A percentile compares a stretch with the other conserved stretches of the same genome.
These are phyloP conservation scores for Penicillium antarcticum DNA, from an alignment of 495 filamentous ascomycete genomes.

Conservation along the genomic window DNA sequence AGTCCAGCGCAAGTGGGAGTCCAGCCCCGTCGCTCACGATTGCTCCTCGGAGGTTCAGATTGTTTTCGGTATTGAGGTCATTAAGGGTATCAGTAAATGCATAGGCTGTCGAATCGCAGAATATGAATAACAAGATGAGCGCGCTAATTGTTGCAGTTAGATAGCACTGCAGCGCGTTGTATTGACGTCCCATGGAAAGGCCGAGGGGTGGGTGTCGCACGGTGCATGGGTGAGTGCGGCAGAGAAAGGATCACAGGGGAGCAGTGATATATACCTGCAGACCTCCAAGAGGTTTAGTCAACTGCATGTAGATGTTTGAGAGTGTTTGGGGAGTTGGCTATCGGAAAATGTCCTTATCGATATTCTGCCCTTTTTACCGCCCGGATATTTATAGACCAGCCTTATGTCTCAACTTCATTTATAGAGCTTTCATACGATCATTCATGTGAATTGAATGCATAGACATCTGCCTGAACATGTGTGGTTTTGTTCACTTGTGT, in stretches of 20 bases:
- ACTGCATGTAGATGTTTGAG: conserved; percentile 11
- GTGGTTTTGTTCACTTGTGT: too few relatives aligned
- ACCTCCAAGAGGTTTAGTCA: conserved; percentile 8
- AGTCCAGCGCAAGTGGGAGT: conserved; percentile 27
- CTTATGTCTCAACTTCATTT: too few relatives aligned
- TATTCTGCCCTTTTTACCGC: not conserved
- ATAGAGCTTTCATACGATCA: too few relatives aligned
- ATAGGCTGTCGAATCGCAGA: conserved; percentile 53
- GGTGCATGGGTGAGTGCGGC: conserved; percentile 10
- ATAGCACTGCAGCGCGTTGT: conserved; percentile 65
- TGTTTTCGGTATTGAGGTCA: conserved; percentile 42
- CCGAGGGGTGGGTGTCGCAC: conserved; percentile 3
- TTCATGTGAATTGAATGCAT: too few relatives aligned
- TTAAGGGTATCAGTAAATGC: conserved; percentile 43
- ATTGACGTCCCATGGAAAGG: conserved; percentile 55
- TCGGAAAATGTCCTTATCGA: conserved; percentile 19
- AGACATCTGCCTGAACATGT: too few relatives aligned
- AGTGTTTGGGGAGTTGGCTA: conserved; percentile 7
- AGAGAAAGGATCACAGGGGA: not conserved
- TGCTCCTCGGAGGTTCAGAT: conserved; percentile 25
- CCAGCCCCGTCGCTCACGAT: conserved; percentile 20
- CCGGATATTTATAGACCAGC: too few relatives aligned
- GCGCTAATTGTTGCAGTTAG: conserved; percentile 62
- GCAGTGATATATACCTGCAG: conserved; percentile 10
- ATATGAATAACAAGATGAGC: conserved; percentile 44